Conservation (phyloP, 305 asterid species). For the Solanum hybrid region DNA sequence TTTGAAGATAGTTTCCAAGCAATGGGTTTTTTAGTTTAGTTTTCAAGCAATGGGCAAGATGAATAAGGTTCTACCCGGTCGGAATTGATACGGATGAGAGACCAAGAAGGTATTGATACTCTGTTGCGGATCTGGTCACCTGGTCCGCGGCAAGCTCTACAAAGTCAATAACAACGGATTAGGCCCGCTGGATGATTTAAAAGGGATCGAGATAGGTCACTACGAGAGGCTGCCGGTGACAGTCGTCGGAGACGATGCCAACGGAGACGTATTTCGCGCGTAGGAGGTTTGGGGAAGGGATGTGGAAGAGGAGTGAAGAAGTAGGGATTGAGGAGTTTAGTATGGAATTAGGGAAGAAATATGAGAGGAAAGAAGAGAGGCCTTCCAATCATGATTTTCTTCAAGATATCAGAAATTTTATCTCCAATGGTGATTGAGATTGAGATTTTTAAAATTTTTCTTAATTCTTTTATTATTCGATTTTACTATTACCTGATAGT, state of each 20-base stretch:
- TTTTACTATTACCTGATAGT: not conserved
- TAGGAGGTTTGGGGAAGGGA: conserved; percentile 40
- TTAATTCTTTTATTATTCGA: not conserved
- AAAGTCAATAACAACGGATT: too few relatives aligned
- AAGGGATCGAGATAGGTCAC: too few relatives aligned
- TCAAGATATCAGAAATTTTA: conserved; percentile 35
- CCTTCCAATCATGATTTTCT: conserved; percentile 21
- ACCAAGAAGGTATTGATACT: not conserved
- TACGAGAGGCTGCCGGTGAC: not conserved
- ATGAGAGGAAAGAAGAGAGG: conserved; percentile 42
- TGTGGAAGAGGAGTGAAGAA: conserved; percentile 57
- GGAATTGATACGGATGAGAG: not conserved
- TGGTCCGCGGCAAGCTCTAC: too few relatives aligned
- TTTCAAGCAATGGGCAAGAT: not conserved
- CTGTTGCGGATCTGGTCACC: too few relatives aligned
- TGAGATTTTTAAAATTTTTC: not conserved
- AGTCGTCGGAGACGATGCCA: conserved; percentile 2
- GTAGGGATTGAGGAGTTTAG: conserved; percentile 35
- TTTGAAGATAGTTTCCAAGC: not conserved
- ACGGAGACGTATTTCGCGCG: conserved; percentile 64
- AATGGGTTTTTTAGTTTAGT: not conserved
- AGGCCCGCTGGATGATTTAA: too few relatives aligned
- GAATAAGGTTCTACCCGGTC: not conserved
- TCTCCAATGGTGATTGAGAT: conserved; percentile 20
- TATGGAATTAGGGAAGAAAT: conserved; percentile 27